Evolutionary conservation across 139 green algal genomes (phyloP).

Genomic region (Chlamydomonas sp.): DNA sequence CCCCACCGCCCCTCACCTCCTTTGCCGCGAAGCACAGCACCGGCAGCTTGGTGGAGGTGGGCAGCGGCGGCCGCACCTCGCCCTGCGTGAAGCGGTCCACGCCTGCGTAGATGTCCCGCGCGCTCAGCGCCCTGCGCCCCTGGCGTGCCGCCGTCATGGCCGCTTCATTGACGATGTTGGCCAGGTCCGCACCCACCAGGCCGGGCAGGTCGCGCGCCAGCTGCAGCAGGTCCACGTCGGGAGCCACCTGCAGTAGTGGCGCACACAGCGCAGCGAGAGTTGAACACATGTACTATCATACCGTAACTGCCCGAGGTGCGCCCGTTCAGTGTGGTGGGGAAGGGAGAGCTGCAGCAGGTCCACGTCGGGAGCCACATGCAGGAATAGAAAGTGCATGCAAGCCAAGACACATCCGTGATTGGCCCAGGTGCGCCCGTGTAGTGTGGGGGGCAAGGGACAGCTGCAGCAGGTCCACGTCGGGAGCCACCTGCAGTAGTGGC

Average conservation of each 20-base stretch:
- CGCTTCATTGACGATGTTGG: constrained; percentile 96
- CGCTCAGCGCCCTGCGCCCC: constrained; percentile 43
- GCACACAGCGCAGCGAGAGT: too few species aligned
- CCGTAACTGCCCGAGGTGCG: too few species aligned
- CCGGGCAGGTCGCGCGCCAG: constrained; percentile 93
- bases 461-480: constrained; percentile 89
- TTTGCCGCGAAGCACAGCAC: constrained; percentile 45
- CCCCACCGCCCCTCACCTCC: constrained; percentile 1
- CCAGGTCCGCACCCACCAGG: constrained; percentile 91
- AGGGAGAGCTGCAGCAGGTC: constrained; percentile 91
- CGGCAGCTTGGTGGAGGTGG: constrained; percentile 57
- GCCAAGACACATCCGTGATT: too few species aligned
- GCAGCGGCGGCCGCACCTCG: constrained; percentile 72
- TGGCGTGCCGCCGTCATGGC: constrained; percentile 80
- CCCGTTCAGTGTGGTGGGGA: too few species aligned
- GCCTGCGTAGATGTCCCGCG: constrained; percentile 81
- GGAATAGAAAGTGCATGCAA: too few species aligned
- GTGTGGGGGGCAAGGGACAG: constrained; percentile 91
- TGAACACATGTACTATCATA: too few species aligned
- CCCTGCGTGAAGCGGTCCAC: constrained; percentile 89
- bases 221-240: constrained; percentile 89
- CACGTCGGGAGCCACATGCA: constrained; percentile 69
- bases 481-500: constrained; percentile 47
- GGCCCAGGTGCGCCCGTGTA: too few species aligned
- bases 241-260: constrained; percentile 47